These are phyloP conservation scores for Colletotrichum cordylinicola DNA, from an alignment of 2,329 filamentous ascomycete species.

Conservation along the genomic window DNA sequence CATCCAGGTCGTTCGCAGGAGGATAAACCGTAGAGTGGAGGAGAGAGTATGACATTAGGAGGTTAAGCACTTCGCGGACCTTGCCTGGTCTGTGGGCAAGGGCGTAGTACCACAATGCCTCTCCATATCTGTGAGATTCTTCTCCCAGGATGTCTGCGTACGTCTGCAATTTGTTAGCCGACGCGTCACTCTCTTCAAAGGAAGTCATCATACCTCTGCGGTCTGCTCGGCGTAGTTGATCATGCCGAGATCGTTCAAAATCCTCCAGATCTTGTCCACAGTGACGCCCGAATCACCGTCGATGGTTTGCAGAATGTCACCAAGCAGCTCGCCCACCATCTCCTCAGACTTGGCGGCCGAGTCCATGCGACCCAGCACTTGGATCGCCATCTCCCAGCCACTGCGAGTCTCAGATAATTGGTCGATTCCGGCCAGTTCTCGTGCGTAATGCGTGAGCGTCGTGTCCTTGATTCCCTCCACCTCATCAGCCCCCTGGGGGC, in stretches of 20 bases:
- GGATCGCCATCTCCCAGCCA: constrained; percentile 90
- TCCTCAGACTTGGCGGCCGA: constrained; percentile 73
- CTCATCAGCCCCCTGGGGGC: constrained; percentile 61
- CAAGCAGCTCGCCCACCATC: constrained; percentile 75
- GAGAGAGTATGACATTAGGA: constrained; percentile 86
- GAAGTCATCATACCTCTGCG: constrained; percentile 70
- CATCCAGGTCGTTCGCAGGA: constrained; percentile 72
- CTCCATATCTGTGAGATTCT: constrained; percentile 79
- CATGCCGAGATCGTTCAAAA: constrained; percentile 82
- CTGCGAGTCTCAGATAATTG: constrained; percentile 59
- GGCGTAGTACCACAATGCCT: constrained; percentile 89
- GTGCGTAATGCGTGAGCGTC: constrained; percentile 78
- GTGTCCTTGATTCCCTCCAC: constrained; percentile 77
- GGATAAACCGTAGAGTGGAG: constrained; percentile 86
- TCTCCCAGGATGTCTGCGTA: constrained; percentile 81
- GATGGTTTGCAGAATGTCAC: constrained; percentile 65
- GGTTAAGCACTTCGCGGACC: constrained; percentile 83
- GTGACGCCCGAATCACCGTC: constrained; percentile 72
- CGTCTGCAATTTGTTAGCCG: constrained; percentile 57
- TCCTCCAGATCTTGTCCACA: constrained; percentile 81
- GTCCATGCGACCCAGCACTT: constrained; percentile 82
- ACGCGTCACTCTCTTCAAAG: not conserved
- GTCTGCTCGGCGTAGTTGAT: constrained; percentile 79
- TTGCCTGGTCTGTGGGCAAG: constrained; percentile 80
- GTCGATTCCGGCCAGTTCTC: constrained; percentile 64